These are phyloP conservation scores for Hymenoscyphus linearis DNA, from an alignment of 2,329 filamentous ascomycete species.

Conservation along the genomic window DNA sequence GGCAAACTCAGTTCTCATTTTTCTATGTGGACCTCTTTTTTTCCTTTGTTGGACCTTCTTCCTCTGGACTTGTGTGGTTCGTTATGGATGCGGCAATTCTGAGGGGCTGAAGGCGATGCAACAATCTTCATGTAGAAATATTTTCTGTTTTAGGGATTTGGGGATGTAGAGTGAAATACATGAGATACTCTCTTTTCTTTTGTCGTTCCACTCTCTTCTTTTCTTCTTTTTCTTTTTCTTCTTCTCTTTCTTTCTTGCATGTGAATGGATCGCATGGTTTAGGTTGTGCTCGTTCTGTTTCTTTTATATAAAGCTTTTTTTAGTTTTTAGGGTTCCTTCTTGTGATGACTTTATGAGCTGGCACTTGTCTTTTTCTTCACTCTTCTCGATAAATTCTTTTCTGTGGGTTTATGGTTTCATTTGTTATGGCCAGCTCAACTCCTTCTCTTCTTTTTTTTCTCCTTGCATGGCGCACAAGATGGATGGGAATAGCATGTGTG, in stretches of 20 bases:
- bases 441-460: background rate
- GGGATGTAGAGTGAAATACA: background rate
- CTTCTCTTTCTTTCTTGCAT: background rate
- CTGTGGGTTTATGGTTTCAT: background rate
- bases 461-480: background rate
- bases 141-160: background rate
- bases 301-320: too few species aligned
- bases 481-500: background rate
- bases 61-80: too few species aligned
- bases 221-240: background rate
- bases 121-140: too few species aligned
- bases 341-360: background rate
- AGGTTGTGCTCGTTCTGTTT: too few species aligned
- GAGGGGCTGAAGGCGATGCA: too few species aligned
- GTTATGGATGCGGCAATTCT: too few species aligned
- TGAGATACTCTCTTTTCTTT: background rate
- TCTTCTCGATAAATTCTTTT: background rate
- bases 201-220: background rate
- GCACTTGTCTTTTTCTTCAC: background rate
- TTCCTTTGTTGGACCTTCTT: too few species aligned
- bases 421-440: background rate
- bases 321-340: background rate
- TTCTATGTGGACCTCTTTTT: background rate
- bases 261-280: background rate
- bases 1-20: background rate